Evolutionary conservation across 441 rosid species (phyloP).

Genomic region (Populus tomentosa): DNA sequence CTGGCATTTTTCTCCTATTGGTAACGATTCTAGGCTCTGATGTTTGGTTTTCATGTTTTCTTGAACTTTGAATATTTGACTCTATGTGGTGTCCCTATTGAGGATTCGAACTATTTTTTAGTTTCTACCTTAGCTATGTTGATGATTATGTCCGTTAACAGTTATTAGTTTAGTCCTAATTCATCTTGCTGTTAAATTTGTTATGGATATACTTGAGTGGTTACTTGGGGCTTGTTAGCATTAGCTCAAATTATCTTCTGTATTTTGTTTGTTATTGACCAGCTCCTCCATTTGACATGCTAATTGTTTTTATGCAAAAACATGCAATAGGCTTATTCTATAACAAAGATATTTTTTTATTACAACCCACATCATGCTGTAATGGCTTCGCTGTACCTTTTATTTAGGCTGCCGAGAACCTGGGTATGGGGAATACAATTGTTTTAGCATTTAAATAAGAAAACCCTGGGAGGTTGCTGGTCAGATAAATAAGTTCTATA

Average conservation of each 20-base stretch:
- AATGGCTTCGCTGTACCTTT: neutral
- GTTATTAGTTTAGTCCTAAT: conserved; percentile 1
- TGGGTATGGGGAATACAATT: neutral
- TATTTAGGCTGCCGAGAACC: neutral
- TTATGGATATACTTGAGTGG: neutral
- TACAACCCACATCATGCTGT: neutral
- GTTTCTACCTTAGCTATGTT: neutral
- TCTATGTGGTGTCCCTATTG: conserved; percentile 15
- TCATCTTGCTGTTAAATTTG: neutral
- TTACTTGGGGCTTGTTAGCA: neutral
- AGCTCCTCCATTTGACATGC: neutral
- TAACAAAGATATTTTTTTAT: too few species aligned
- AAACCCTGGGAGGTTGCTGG: neutral
- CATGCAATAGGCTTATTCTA: neutral
- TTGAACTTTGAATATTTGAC: conserved; percentile 13
- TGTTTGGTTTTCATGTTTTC: conserved; percentile 8
- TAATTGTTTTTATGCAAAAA: neutral
- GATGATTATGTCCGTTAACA: conserved; percentile 8
- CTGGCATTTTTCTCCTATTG: conserved; percentile 17
- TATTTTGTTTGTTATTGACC: neutral
- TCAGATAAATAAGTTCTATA: neutral
- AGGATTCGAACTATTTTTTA: conserved; percentile 1
- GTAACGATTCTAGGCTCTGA: conserved; percentile 27
- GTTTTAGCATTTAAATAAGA: neutral
- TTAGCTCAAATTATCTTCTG: neutral